phyloP scores from a whole-genome alignment of 495 filamentous ascomycete genomes.

The Oidiodendron maius region DNA sequence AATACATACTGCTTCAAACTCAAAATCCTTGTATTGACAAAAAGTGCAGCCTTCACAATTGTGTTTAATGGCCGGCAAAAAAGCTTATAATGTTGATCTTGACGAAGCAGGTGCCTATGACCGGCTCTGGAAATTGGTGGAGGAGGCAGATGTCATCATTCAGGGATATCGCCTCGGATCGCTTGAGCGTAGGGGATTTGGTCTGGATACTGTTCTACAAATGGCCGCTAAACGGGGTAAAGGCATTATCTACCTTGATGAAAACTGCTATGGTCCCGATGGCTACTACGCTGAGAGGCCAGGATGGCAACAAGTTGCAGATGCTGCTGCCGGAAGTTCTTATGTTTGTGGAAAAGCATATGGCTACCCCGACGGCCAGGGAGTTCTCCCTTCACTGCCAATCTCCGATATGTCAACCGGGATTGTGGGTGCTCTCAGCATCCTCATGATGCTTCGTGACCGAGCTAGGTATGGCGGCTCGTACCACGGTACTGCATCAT shows the following conservation, averaged over 20 bases:
- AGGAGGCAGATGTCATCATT: constrained; percentile 52
- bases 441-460: constrained; percentile 51
- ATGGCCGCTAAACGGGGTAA: constrained; percentile 46
- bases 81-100: too few relatives aligned
- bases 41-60: too few relatives aligned
- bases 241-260: constrained; percentile 61
- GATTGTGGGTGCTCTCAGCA: constrained; percentile 37
- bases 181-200: constrained; percentile 58
- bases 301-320: constrained; percentile 57
- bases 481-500: constrained; percentile 54
- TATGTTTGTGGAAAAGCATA: constrained; percentile 69
- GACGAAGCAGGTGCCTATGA: constrained; percentile 50
- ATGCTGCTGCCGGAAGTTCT: constrained; percentile 52
- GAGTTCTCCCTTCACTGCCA: constrained; percentile 74
- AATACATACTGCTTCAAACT: too few relatives aligned
- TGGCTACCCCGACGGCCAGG: constrained; percentile 60
- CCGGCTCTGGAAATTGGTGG: constrained; percentile 49
- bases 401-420: constrained; percentile 79
- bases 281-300: constrained; percentile 42
- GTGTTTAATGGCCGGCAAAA: too few relatives aligned
- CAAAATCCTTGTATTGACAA: too few relatives aligned
- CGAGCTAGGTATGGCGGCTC: constrained; percentile 58
- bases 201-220: constrained; percentile 39
- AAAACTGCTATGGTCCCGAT: constrained; percentile 63
- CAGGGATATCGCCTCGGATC: constrained; percentile 65